Base-by-base conservation (phyloP, 2,329 filamentous ascomycete genomes). In the Nothophaeocryptopus gaeumannii region DNA sequence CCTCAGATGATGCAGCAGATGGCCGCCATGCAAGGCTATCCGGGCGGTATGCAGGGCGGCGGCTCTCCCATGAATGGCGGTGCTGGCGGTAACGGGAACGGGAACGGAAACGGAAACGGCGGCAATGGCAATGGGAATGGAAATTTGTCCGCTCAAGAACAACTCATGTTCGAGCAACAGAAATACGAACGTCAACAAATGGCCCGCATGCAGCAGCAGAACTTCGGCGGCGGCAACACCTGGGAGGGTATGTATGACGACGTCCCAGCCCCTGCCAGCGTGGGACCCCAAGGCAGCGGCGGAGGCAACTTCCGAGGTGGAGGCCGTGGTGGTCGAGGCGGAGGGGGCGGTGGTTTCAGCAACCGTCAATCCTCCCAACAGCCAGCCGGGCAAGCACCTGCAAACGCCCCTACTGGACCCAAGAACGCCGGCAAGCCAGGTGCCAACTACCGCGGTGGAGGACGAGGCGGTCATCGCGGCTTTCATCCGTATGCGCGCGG, bases 211-310 rank as follows among this genome's bases (percentile, higher is more conserved):
- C 67, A 63, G 61, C 69, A 62, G 60, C 70, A 74, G 54, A 53
- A 58, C 38, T 66, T 63, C 48, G 70, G 70, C 20, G 70, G 67
- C 68, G 77, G 68, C 63, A 79, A 73, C 33, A 91, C 86, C 35
- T 96, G 91, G 90, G 92, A 97, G 69, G 92, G 92, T 64, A 96
- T 96, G 90, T 97, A 96, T 69, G 92, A 97, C 67, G 92, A 96
- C 67, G 88, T 91, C 2, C 91, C 90, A 12, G 89, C 92, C 66
- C 89, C 89, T 5, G 84, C 85, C 61, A 80, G 84, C 74, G 76
- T 58, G 75, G 51, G 50, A 5, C 51, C 49, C 13, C 41, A 43
- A n/a, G n/a, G 14, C 44, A 33, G 39, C 8, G 20, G 20, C 20
- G 20, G 20, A 3, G 20, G 20, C 20, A 26, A 26, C 20, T 26